Percentiles rank a stretch among this genome's conserved stretches.
phyloP scores from a whole-genome alignment of 1,284 basidiomycete species.

The Peniophora sp. region DNA sequence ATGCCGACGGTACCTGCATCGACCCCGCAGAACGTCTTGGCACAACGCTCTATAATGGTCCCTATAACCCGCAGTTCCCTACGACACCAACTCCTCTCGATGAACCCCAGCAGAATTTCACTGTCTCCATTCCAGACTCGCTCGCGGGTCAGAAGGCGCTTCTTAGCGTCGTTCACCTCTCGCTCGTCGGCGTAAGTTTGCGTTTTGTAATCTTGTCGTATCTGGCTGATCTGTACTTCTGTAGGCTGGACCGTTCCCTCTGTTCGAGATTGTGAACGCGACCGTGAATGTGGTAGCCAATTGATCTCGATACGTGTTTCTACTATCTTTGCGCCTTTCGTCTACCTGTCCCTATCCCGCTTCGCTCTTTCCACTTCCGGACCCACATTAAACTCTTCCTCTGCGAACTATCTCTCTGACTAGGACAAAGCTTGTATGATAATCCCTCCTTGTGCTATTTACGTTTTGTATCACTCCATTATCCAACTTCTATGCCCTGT shows the following conservation, averaged over 20 bases:
- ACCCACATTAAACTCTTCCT: no score
- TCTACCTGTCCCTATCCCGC: no score
- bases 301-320: no score
- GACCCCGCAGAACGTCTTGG: constrained; percentile 29
- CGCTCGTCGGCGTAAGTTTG: constrained; percentile 33
- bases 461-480: no score
- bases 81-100: constrained; percentile 9
- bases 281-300: background rate
- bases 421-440: no score
- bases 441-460: no score
- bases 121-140: constrained; percentile 30
- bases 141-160: constrained; percentile 24
- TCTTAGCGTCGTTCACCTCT: constrained; percentile 33
- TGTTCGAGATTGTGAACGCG: background rate
- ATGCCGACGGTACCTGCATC: constrained; percentile 18
- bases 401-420: no score
- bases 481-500: no score
- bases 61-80: constrained; percentile 29
- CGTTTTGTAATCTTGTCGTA: no score
- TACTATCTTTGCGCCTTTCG: no score
- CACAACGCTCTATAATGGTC: constrained; percentile 34
- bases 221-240: no score
- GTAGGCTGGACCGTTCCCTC: background rate
- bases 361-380: no score
- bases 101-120: constrained; percentile 42